These are phyloP conservation scores for Pseudogymnoascus sp. DNA, from an alignment of 2,329 filamentous ascomycete species.

Conservation along the genomic window DNA sequence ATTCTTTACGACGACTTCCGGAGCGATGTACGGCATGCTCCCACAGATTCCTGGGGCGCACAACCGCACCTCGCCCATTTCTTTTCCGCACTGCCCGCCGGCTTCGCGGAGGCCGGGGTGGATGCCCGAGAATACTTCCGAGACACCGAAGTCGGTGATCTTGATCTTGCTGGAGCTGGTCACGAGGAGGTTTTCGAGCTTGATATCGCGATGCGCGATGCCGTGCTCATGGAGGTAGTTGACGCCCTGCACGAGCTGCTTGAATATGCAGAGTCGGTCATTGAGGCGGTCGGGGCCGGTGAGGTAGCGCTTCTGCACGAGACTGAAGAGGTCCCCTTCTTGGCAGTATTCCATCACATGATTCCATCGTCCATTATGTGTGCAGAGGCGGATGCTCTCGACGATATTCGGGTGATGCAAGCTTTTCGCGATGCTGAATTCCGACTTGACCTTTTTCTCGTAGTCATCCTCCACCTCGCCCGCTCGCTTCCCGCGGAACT, in stretches of 20 bases:
- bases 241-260: conserved; percentile 77
- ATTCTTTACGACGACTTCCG: conserved; percentile 69
- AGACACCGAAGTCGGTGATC: conserved; percentile 87
- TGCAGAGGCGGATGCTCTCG: conserved; percentile 69
- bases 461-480: conserved; percentile 69
- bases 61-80: conserved; percentile 63
- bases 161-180: conserved; percentile 75
- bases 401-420: conserved; percentile 83
- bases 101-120: conserved; percentile 72
- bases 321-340: conserved; percentile 69
- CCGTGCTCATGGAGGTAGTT: conserved; percentile 75
- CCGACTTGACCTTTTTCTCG: conserved; percentile 82
- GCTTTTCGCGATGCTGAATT: conserved; percentile 81
- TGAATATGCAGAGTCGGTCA: conserved; percentile 79
- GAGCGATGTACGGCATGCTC: conserved; percentile 79
- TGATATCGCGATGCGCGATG: conserved; percentile 86
- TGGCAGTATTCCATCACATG: conserved; percentile 91
- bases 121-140: conserved; percentile 74
- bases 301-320: conserved; percentile 67
- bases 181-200: conserved; percentile 79
- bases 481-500: conserved; percentile 67
- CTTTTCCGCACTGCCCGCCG: conserved; percentile 64
- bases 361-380: conserved; percentile 69
- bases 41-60: conserved; percentile 78
- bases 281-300: conserved; percentile 53